These are phyloP conservation scores for Fusarium sp. DNA, from an alignment of 2,329 filamentous ascomycete species.

Conservation along the genomic window DNA sequence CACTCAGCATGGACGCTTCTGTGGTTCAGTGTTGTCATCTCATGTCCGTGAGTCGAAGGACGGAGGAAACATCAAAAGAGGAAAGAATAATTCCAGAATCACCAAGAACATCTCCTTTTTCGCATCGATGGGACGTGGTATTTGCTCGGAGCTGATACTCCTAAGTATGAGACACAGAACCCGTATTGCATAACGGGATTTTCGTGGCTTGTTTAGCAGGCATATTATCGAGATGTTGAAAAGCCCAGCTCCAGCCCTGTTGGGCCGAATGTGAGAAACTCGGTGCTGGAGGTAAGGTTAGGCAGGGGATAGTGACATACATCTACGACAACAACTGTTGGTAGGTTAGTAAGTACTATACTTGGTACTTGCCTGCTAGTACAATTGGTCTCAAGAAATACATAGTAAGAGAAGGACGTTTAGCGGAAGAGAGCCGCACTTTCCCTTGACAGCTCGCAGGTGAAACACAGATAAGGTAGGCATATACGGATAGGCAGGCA, in stretches of 20 bases:
- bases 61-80: neutral
- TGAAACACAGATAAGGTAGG: neutral
- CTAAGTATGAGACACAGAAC: conserved; percentile 18
- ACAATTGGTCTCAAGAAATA: conserved; percentile 1
- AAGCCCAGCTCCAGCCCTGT: conserved; percentile 14
- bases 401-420: neutral
- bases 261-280: neutral
- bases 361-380: neutral
- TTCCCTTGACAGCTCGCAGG: conserved; percentile 3
- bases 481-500: neutral
- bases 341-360: neutral
- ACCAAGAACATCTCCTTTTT: neutral
- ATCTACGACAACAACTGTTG: neutral
- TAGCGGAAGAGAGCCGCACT: conserved; percentile 26
- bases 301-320: neutral
- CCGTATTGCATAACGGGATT: conserved; percentile 23
- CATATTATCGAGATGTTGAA: conserved; percentile 17
- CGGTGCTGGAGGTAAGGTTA: neutral
- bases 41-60: neutral
- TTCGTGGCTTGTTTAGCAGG: conserved; percentile 20
- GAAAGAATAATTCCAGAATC: neutral
- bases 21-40: neutral
- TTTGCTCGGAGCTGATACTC: conserved; percentile 16
- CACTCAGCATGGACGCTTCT: neutral
- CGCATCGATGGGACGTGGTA: neutral